Evolutionary conservation across 208 protist species (phyloP).

Genomic region (Leishmania amazonensis): DNA sequence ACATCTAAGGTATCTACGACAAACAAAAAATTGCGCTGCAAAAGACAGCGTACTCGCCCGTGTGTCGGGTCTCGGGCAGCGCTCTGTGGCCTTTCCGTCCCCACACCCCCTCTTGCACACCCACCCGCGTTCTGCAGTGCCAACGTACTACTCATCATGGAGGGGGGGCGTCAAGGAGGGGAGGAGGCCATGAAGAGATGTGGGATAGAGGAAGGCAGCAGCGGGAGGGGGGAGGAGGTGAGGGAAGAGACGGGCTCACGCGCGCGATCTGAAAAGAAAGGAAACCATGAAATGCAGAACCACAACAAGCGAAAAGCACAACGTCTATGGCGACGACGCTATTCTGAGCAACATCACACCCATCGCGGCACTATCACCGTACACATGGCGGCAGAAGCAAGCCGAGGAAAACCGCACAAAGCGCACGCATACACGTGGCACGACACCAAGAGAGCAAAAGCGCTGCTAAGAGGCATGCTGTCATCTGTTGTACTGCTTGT

Average conservation of each 20-base stretch:
- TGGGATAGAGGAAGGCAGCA: neutral
- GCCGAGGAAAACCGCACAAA: neutral
- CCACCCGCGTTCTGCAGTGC: neutral
- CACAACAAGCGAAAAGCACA: neutral
- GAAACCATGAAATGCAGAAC: neutral
- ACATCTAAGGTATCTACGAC: conserved; percentile 3
- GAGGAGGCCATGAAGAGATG: neutral
- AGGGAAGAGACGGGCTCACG: neutral
- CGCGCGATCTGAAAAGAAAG: neutral
- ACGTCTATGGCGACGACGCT: neutral
- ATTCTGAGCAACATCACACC: neutral
- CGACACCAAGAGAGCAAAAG: neutral
- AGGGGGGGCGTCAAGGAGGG: neutral
- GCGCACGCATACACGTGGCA: neutral
- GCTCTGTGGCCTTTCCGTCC: neutral
- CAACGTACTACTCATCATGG: neutral
- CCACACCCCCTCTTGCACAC: neutral
- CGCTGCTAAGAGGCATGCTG: neutral
- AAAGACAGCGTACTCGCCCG: neutral
- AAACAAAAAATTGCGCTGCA: neutral
- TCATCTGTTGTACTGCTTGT: conserved; percentile 58
- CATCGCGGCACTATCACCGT: neutral
- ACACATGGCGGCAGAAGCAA: neutral
- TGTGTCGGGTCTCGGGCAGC: neutral
- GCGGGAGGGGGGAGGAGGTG: neutral